These are phyloP conservation scores for Porpolomopsis calyptriformis DNA, from an alignment of 768 basidiomycete species.

Conservation along the genomic window DNA sequence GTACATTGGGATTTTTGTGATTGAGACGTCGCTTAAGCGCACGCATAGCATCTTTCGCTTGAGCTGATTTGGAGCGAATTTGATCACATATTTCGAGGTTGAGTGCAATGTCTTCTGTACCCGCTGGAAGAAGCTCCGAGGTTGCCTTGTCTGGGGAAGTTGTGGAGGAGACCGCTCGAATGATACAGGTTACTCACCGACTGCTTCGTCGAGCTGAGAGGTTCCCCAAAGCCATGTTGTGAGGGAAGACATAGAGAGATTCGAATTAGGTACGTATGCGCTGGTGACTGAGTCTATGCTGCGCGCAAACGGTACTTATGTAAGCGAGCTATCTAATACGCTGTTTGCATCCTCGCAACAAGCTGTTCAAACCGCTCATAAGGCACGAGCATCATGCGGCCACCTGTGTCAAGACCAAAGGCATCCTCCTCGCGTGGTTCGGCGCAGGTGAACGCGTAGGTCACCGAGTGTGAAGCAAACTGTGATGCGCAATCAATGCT, in stretches of 20 bases:
- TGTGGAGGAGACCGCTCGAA: not conserved
- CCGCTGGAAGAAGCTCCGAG: slow-evolving; percentile 74
- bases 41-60: slow-evolving; percentile 80
- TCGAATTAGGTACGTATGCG: not conserved
- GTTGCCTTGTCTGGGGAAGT: slow-evolving; percentile 76
- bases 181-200: slow-evolving; percentile 56
- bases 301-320: not conserved
- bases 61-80: slow-evolving; percentile 82
- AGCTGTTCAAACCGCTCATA: slow-evolving; percentile 31
- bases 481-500: slow-evolving; percentile 15
- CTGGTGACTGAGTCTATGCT: too few species aligned
- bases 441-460: slow-evolving; percentile 41
- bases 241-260: slow-evolving; percentile 12
- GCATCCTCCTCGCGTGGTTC: slow-evolving; percentile 50
- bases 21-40: slow-evolving; percentile 78
- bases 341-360: slow-evolving; percentile 30
- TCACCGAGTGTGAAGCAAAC: slow-evolving; percentile 41
- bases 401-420: slow-evolving; percentile 63
- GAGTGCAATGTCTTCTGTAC: slow-evolving; percentile 82
- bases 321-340: not conserved
- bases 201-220: slow-evolving; percentile 71
- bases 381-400: slow-evolving; percentile 54
- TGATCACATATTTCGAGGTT: slow-evolving; percentile 96
- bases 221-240: slow-evolving; percentile 67
- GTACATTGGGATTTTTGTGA: slow-evolving; percentile 95